Base-by-base conservation (phyloP, 805 yeast genomes). In the Wickerhamomyces bisporus region DNA sequence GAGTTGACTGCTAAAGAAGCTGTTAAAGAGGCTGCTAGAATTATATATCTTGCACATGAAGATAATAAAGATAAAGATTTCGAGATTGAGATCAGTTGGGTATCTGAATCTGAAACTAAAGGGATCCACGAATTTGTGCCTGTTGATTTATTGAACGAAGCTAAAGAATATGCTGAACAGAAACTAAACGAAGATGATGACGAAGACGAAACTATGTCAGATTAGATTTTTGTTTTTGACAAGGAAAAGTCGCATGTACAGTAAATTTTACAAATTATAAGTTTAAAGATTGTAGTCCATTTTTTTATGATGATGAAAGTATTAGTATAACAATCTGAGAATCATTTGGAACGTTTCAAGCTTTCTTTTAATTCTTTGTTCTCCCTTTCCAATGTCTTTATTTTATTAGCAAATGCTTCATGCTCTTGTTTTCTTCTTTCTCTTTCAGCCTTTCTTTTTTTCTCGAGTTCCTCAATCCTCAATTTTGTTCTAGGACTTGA, bases 41-140 rank as follows among this genome's bases (percentile, higher is more conserved):
- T 93, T 58, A 84, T 93, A 54, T 84, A 87, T 56, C 70, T 82
- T 47, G 97, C 98, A 2, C 98, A 94, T 57, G 99, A 93, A 65
- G 98, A 93, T 57, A 87, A 88, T 64, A 93, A 91, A 63, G 98
- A 93, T 60, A 93, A 91, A 64, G 98, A 89, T 43, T 93, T 88
- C 58, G 98, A 93, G 65, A 72, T 93, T 47, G 99, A 93, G 58
- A 73, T 93, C 54, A 77, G 93, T 49, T 93, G 98, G 98, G 79
- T 79, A 38, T 79, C 91, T 26, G 56, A 60, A 26, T 73, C 75
- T 21, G 91, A 82, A 55, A 91, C 97, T 6, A 73, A 73, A 5
- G 94, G 96, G 14, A 59, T 68, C 42, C 98, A 93, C 60, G 75
- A 79, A 58, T 73, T 77, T 49, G 86, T 93, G 30, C 95, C 96